Conservation (phyloP, 2,329 filamentous ascomycete genomes). For the Tricladium varicosporioides region DNA sequence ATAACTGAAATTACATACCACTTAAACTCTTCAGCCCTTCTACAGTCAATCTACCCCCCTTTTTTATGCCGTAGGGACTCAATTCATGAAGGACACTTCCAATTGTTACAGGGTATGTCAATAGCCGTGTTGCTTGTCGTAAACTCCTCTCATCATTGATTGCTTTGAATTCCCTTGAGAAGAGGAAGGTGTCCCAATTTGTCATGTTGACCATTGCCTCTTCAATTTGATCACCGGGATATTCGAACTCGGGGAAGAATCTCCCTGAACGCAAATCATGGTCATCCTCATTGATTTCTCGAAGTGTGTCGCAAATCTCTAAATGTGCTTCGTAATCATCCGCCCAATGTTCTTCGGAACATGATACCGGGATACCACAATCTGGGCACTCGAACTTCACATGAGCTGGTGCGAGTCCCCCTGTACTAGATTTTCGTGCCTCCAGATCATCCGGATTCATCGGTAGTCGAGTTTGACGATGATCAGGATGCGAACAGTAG, state of each 20-base stretch:
- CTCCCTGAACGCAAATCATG: slow-evolving; percentile 89
- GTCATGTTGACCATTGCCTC: slow-evolving; percentile 95
- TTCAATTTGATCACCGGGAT: slow-evolving; percentile 85
- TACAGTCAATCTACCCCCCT: slow-evolving; percentile 71
- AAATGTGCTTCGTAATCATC: slow-evolving; percentile 93
- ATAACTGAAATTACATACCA: slow-evolving; percentile 53
- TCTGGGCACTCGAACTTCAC: slow-evolving; percentile 95
- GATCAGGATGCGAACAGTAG: slow-evolving; percentile 86
- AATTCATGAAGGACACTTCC: slow-evolving; percentile 91
- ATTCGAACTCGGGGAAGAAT: slow-evolving; percentile 91
- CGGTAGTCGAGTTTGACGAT: slow-evolving; percentile 71
- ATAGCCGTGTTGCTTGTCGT: slow-evolving; percentile 85
- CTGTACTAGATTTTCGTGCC: slow-evolving; percentile 53
- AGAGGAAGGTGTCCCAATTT: slow-evolving; percentile 97
- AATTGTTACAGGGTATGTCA: slow-evolving; percentile 92
- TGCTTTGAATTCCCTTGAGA: slow-evolving; percentile 86
- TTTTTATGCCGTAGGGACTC: slow-evolving; percentile 82
- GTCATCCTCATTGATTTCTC: slow-evolving; percentile 96
- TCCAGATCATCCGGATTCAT: slow-evolving; percentile 64
- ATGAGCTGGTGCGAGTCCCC: slow-evolving; percentile 67
- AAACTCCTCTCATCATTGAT: slow-evolving; percentile 88
- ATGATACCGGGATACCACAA: slow-evolving; percentile 91
- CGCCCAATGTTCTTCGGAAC: slow-evolving; percentile 91
- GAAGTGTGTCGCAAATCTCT: slow-evolving; percentile 85
- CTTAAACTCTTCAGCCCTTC: slow-evolving; percentile 94